Evolutionary conservation across 805 yeast species (phyloP), one percentile per base, ranked within the genome.

Genomic region (Wickerhamomyces pijperi): DNA sequence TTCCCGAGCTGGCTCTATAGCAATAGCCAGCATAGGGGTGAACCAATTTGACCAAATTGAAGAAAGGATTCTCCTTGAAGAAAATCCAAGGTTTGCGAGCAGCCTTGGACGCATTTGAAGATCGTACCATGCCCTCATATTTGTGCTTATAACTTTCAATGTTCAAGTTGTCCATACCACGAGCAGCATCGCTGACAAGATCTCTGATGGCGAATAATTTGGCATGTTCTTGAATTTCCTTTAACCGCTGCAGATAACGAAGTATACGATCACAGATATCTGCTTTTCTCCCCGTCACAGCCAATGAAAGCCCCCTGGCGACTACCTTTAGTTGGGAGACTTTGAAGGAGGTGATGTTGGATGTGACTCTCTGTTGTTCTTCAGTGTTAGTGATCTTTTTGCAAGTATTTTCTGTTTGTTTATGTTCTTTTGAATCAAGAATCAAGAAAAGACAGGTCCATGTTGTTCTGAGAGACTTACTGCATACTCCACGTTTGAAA

Each of bases 61-160:
- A 81, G 54, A 80, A 81, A 1, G 81, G 78, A 32, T 75, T 69
- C 43, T 62, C 71, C 39, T 61, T 60, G 59, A 76, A 78, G 51
- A 61, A 68, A 2, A 68, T 48, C 62, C 69, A 60, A 34, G 70
- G 73, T 12, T 58, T 60, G 31, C 45, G 46, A 35, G 55, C 48
- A 4, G 55, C 48, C 3, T 37, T 8, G 12, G 12, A 18, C 28
- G 19, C 39, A 44, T 18, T 32, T 17, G 5, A 37, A 28, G 5
- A 36, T 32, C 34, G 46, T 45, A 12, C 48, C 41, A 3, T 46
- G 34, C 5, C 21, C 9, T 34, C 20, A 14, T 34, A 25, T 1
- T 41, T 16, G 3, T 25, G 3, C 42, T 43, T 54, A 2, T 66
- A 38, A 2, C 47, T 40, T 16, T 58, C 61, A 46, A 63, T 70